Evolutionary conservation across 1,284 basidiomycete species (phyloP).

Genomic region (Sphaerobolus stellatus): DNA sequence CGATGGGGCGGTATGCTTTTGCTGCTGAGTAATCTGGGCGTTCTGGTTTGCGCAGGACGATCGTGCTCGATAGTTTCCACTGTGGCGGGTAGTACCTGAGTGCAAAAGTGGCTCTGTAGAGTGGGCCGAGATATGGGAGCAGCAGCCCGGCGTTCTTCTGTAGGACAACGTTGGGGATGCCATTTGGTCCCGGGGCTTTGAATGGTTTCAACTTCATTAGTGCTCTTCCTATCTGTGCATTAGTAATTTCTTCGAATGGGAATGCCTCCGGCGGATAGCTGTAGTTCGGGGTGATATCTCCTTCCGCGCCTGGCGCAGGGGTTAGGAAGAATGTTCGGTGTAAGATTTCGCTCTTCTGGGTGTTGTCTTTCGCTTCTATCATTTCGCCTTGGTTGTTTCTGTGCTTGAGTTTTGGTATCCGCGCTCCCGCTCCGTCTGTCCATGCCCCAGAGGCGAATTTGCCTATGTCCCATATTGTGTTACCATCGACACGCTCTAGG

Average conservation of each 20-base stretch:
- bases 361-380: neutral
- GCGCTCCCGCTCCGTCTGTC: neutral
- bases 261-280: neutral
- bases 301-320: neutral
- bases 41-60: slow-evolving; percentile 14
- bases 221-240: neutral
- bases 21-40: slow-evolving; percentile 14
- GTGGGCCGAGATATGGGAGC: neutral
- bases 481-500: neutral
- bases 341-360: neutral
- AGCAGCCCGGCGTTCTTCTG: slow-evolving; percentile 1
- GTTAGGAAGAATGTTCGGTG: neutral
- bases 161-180: neutral
- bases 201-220: neutral
- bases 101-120: neutral
- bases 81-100: neutral
- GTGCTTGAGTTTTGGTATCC: neutral
- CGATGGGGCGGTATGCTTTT: slow-evolving; percentile 15
- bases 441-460: neutral
- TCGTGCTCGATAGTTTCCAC: neutral
- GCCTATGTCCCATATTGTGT: neutral
- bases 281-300: neutral
- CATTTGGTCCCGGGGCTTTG: neutral
- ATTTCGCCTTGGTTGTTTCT: neutral
- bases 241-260: neutral